Evolutionary conservation across 129 eudicot genomes (phyloP), one percentile per base, ranked within the genome.

Genomic region (Flaveria sonorensis): DNA sequence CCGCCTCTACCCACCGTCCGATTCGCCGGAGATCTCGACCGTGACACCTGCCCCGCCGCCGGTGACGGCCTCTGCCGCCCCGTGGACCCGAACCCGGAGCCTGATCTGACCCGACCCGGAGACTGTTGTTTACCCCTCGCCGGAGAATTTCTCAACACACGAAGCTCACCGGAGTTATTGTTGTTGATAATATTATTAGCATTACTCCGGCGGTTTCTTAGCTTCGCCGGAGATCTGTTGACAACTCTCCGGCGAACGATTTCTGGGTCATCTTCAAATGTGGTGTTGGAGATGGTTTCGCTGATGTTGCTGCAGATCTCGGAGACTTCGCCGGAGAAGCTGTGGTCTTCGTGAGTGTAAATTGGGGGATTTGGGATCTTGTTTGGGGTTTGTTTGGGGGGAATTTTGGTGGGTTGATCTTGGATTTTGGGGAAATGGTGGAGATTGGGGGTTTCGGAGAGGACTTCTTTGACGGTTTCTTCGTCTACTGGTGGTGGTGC

Each of bases 381-480:
- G 20, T 24, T 68, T 10, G 62, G n/a, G 65, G 50, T 68, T 3
- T 26, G 55, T n/a, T 51, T 46, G 21, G 89, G 82, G 24, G 67
- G 14, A 59, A 18, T 46, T 46, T 82, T 81, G 4, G 72, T 77
- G 39, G 74, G 82, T 40, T 67, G 40, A n/a, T 77, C 46, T 42
- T 73, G 77, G 73, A 61, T 66, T 45, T 78, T 74, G 18, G 67
- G 20, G 42, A 68, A 77, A 56, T 73, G 86, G 19, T 77, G 78
- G 53, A 75, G 69, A 9, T 72, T 68, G 1, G 87, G 85, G 18
- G 88, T 85, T 66, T 89, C 96, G 0, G 92, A 72, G 19, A 87
- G 89, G 4, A 87, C 96, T 71, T 90, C 92, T 75, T 90, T 90
- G 47, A 90, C 92, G 1, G 88, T 76, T 52, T 90, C 96, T 80